Conservation (phyloP, 441 rosid genomes). For the Cnidoscolus chayamansa region DNA sequence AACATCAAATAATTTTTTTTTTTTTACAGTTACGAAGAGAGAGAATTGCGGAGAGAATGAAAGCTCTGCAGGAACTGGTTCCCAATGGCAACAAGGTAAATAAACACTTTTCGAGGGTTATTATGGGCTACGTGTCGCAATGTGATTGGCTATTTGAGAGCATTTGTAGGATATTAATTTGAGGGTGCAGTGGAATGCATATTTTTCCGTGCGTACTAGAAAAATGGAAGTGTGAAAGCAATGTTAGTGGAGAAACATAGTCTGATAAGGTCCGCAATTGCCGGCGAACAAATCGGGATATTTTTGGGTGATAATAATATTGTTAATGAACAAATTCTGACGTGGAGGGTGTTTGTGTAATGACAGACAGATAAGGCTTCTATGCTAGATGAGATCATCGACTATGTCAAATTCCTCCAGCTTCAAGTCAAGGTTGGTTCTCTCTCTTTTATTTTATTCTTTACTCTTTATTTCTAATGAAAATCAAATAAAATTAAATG, state of each 20-base stretch:
- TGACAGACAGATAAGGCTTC: constrained; percentile 98
- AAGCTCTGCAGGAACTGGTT: constrained; percentile 87
- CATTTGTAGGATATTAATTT: too few species aligned
- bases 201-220: constrained; percentile 10
- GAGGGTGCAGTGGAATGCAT: too few species aligned
- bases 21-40: constrained; percentile 74
- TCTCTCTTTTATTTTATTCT: too few species aligned
- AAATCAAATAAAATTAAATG: too few species aligned
- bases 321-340: too few species aligned
- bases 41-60: constrained; percentile 96
- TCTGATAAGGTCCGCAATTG: constrained; percentile 1
- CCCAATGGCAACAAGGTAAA: constrained; percentile 91
- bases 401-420: constrained; percentile 92
- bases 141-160: too few species aligned
- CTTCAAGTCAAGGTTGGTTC: constrained; percentile 89
- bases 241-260: too few species aligned
- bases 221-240: background rate
- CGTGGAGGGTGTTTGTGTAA: constrained; percentile 24
- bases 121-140: background rate
- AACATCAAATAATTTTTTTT: background rate
- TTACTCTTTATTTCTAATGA: too few species aligned
- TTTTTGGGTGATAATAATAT: too few species aligned
- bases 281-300: constrained; percentile 15
- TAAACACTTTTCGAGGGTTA: background rate
- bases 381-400: constrained; percentile 97